These are phyloP conservation scores for Ophiosphaerella korrae DNA, from an alignment of 2,329 filamentous ascomycete genomes.

Conservation along the genomic window DNA sequence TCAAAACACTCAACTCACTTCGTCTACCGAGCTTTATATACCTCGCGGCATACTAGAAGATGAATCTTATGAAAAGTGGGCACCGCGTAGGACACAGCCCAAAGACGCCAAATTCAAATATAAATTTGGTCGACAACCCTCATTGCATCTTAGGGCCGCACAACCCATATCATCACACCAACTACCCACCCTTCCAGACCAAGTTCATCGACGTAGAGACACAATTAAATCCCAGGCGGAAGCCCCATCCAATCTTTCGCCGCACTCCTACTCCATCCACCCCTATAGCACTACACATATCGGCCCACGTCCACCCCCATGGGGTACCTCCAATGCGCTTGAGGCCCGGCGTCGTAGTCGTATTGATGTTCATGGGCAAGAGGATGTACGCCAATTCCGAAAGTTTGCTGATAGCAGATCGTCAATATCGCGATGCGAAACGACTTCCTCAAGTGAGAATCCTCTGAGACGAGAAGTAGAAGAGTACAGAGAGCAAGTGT, in stretches of 20 bases:
- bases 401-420: neutral
- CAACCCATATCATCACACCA: neutral
- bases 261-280: neutral
- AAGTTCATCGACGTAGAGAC: too few species aligned
- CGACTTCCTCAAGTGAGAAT: neutral
- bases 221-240: neutral
- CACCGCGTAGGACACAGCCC: slow-evolving; percentile 5
- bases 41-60: slow-evolving; percentile 4
- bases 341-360: slow-evolving; percentile 4
- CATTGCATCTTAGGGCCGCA: neutral
- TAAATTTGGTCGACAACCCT: slow-evolving; percentile 12
- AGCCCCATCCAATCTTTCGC: neutral
- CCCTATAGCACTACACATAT: neutral
- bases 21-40: neutral
- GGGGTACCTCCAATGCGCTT: slow-evolving; percentile 2
- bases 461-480: slow-evolving; percentile 20
- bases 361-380: slow-evolving; percentile 1
- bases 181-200: neutral
- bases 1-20: slow-evolving; percentile 2
- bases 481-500: slow-evolving; percentile 22
- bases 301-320: slow-evolving; percentile 9
- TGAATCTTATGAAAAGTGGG: neutral
- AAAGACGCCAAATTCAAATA: slow-evolving; percentile 17
- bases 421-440: neutral
- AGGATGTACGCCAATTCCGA: slow-evolving; percentile 1